Evolutionary conservation across 2,329 filamentous ascomycete genomes (phyloP).

Genomic region (Penicillium sp.): DNA sequence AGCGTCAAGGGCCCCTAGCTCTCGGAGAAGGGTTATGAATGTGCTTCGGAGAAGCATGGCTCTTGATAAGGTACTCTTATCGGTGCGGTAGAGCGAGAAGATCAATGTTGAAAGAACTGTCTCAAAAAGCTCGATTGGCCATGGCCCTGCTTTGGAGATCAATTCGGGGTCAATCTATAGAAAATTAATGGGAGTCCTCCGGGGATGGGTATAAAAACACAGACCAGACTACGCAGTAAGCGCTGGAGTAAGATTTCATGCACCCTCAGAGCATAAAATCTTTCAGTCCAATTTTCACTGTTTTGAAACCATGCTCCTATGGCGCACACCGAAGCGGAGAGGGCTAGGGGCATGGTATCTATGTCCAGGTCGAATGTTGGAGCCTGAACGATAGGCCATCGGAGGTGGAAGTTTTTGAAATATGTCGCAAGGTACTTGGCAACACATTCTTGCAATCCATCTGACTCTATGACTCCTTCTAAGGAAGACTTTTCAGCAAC

Average conservation of each 20-base stretch:
- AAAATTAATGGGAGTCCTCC: background rate
- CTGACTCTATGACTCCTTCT: background rate
- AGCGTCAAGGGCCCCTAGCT: background rate
- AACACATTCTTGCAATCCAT: background rate
- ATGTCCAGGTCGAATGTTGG: constrained; percentile 3
- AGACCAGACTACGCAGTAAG: background rate
- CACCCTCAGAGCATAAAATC: constrained; percentile 2
- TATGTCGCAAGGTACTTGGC: constrained; percentile 2
- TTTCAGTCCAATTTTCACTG: constrained; percentile 1
- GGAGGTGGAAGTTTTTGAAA: constrained; percentile 5
- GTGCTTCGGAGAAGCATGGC: constrained; percentile 9
- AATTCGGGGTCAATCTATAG: background rate
- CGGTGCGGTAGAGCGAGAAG: constrained; percentile 10
- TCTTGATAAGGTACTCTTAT: constrained; percentile 6
- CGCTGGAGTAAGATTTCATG: constrained; percentile 8
- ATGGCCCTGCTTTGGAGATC: background rate
- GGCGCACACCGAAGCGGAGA: constrained; percentile 6
- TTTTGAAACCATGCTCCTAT: constrained; percentile 10
- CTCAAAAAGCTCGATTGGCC: constrained; percentile 9
- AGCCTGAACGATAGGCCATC: constrained; percentile 7
- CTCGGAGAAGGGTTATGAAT: constrained; percentile 11
- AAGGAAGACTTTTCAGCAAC: constrained; percentile 2
- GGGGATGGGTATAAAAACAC: background rate
- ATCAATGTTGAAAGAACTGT: background rate
- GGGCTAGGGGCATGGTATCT: background rate